Conservation (phyloP, 2,329 filamentous ascomycete species). For the Ascochyta fabae region DNA sequence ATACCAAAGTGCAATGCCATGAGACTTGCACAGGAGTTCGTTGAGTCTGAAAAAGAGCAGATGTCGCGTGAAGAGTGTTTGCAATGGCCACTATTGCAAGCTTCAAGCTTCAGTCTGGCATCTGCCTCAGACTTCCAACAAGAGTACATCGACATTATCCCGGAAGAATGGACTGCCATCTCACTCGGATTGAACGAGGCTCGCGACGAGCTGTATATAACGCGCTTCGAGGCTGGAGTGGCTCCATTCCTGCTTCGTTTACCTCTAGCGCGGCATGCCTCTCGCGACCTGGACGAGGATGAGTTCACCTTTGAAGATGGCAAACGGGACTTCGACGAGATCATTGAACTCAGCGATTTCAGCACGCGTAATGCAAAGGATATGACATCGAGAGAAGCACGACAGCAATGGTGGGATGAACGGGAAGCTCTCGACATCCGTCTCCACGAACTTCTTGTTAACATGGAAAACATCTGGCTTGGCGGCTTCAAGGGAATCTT, state of each 20-base stretch:
- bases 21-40: conserved; percentile 67
- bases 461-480: conserved; percentile 92
- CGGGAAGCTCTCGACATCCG: conserved; percentile 80
- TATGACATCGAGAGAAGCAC: conserved; percentile 75
- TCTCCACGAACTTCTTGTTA: conserved; percentile 77
- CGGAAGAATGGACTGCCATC: conserved; percentile 80
- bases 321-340: conserved; percentile 78
- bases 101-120: conserved; percentile 45
- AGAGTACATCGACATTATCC: conserved; percentile 86
- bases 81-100: conserved; percentile 50
- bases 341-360: conserved; percentile 81
- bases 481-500: conserved; percentile 96
- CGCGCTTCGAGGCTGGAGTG: conserved; percentile 77
- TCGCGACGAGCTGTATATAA: conserved; percentile 83
- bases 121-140: conserved; percentile 67
- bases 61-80: conserved; percentile 44
- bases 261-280: conserved; percentile 81
- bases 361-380: conserved; percentile 79
- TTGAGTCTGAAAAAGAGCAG: conserved; percentile 56
- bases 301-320: conserved; percentile 85
- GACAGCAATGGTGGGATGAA: conserved; percentile 87
- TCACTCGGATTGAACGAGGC: conserved; percentile 85
- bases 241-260: conserved; percentile 86
- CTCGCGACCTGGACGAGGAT: conserved; percentile 79
- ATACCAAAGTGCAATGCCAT: conserved; percentile 73